Conservation (phyloP, 2,329 filamentous ascomycete genomes). For the Neopestalotiopsis rosae region DNA sequence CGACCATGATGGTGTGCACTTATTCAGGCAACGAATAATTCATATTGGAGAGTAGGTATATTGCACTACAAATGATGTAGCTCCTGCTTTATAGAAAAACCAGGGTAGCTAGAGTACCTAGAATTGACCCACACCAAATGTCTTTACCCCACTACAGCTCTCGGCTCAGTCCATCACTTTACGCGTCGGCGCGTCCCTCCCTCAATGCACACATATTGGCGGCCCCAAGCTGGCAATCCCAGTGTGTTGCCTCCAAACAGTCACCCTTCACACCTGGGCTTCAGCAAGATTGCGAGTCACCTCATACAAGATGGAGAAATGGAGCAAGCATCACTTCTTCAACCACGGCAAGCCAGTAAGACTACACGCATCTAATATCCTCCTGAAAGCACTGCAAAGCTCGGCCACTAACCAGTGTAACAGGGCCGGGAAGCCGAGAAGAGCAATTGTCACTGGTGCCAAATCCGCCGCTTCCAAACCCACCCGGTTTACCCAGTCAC, state of each 20-base stretch:
- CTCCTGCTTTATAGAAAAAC: too few relatives aligned
- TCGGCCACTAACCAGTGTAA: not conserved
- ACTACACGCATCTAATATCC: not conserved
- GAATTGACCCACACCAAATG: not conserved
- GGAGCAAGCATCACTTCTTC: slow-evolving; percentile 14
- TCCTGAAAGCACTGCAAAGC: not conserved
- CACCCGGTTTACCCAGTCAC: slow-evolving; percentile 59
- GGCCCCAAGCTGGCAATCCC: not conserved
- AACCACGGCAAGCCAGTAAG: slow-evolving; percentile 10
- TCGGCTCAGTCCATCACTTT: not conserved
- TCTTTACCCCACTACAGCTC: not conserved
- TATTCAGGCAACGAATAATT: too few relatives aligned
- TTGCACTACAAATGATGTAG: too few relatives aligned
- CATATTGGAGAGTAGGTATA: too few relatives aligned
- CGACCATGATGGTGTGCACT: too few relatives aligned
- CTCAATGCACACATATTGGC: too few relatives aligned
- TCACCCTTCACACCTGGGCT: not conserved
- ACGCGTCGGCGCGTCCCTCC: not conserved
- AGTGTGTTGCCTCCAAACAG: not conserved
- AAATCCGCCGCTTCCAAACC: slow-evolving; percentile 59
- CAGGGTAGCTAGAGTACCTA: too few relatives aligned
- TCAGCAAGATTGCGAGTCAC: too few relatives aligned
- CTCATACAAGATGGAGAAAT: slow-evolving; percentile 6
- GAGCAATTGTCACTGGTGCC: slow-evolving; percentile 64
- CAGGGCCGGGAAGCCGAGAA: slow-evolving; percentile 46